Percentiles rank a stretch among this genome's conserved stretches.
Conservation (phyloP, 2,329 filamentous ascomycete genomes). For the Xylariaceae sp. region DNA sequence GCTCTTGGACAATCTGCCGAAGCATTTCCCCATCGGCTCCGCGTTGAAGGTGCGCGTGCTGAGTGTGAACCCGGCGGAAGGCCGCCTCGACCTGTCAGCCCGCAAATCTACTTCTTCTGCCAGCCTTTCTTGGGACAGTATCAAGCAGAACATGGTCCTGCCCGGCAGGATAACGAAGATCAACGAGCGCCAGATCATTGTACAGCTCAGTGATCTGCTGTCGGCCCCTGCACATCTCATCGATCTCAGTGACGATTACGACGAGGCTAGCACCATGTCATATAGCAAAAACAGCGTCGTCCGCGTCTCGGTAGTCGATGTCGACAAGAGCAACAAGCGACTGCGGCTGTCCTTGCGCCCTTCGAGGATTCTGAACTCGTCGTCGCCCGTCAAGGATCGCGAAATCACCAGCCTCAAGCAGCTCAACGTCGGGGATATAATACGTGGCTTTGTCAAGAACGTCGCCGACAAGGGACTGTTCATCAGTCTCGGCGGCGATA, state of each 20-base stretch:
- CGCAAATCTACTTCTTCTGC: conserved; percentile 55
- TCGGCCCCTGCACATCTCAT: conserved; percentile 76
- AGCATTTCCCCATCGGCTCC: conserved; percentile 85
- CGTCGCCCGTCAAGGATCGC: conserved; percentile 70
- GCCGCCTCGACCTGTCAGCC: conserved; percentile 78
- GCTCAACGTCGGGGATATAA: conserved; percentile 68
- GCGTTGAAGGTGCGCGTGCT: conserved; percentile 77
- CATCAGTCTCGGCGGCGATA: conserved; percentile 71
- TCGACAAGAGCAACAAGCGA: conserved; percentile 81
- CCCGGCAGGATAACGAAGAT: conserved; percentile 81
- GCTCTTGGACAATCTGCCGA: conserved; percentile 65
- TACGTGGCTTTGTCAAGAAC: conserved; percentile 89
- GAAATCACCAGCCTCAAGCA: conserved; percentile 70
- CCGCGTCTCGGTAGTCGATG: conserved; percentile 74
- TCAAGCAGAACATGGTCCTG: conserved; percentile 75
- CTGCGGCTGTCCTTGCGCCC: conserved; percentile 76
- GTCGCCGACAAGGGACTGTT: conserved; percentile 87
- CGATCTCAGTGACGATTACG: conserved; percentile 82
- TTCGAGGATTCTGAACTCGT: conserved; percentile 84
- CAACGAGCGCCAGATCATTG: conserved; percentile 74
- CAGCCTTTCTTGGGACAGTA: conserved; percentile 59
- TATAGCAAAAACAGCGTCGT: conserved; percentile 82
- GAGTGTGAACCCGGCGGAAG: conserved; percentile 64
- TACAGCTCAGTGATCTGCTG: conserved; percentile 76
- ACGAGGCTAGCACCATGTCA: conserved; percentile 67